These are phyloP conservation scores for Mercurialis annua DNA, from an alignment of 345 rosid species.

Conservation along the genomic window DNA sequence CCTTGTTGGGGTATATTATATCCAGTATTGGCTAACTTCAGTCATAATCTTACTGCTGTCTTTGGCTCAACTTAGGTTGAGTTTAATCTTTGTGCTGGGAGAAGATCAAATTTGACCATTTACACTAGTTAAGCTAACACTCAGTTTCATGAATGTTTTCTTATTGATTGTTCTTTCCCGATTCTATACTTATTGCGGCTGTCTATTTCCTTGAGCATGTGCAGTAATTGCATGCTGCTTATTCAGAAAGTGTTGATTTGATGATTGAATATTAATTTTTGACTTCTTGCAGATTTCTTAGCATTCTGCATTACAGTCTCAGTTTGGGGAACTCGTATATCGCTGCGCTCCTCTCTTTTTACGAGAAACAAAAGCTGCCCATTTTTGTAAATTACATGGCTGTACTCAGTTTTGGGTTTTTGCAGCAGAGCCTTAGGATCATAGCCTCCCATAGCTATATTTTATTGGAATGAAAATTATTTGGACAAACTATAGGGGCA, in stretches of 20 bases:
- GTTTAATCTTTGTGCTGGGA: not conserved
- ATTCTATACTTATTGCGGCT: not conserved
- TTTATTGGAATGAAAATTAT: not conserved
- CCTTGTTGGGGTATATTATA: not conserved
- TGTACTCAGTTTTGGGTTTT: constrained; percentile 18
- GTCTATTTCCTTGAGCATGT: not conserved
- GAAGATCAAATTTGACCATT: not conserved
- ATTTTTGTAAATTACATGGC: constrained; percentile 30
- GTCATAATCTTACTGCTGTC: not conserved
- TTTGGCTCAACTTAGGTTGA: not conserved
- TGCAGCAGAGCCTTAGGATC: constrained; percentile 18
- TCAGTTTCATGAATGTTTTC: not conserved
- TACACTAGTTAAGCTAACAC: not conserved
- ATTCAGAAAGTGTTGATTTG: constrained; percentile 4
- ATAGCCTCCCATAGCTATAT: constrained; percentile 9
- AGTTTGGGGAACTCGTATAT: not conserved
- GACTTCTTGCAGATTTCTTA: constrained; percentile 19
- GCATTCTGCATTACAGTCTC: constrained; percentile 5
- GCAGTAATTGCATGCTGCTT: not conserved
- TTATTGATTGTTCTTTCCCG: not conserved
- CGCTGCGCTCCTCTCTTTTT: not conserved
- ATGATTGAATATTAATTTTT: not conserved
- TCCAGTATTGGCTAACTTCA: not conserved
- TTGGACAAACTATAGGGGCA: constrained; percentile 7
- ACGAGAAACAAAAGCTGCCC: not conserved